phyloP scores from a whole-genome alignment of 495 filamentous ascomycete genomes.

The Podospora pseudopauciseta region DNA sequence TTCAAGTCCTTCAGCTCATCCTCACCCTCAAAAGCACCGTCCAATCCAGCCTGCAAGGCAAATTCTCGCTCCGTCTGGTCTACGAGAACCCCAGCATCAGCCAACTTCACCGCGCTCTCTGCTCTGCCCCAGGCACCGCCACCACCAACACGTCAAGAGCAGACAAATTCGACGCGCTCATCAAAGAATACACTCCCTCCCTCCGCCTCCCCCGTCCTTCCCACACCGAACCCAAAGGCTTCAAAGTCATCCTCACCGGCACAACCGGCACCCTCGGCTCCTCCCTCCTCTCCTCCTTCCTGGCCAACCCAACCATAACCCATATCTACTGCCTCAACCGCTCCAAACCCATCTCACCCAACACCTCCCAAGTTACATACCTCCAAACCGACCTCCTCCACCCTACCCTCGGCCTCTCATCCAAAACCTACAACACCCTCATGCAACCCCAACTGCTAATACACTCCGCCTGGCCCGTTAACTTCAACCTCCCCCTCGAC shows the following conservation, averaged over 20 bases:
- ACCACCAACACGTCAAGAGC: background rate
- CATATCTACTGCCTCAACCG: conserved; percentile 51
- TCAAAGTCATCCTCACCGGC: conserved; percentile 45
- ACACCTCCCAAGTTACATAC: conserved; percentile 8
- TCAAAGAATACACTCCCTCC: background rate
- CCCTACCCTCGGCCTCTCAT: conserved; percentile 14
- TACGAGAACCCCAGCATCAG: conserved; percentile 13
- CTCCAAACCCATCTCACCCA: conserved; percentile 6
- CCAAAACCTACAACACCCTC: conserved; percentile 18
- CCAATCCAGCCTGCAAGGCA: background rate
- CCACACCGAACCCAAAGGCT: background rate
- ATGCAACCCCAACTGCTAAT: conserved; percentile 32
- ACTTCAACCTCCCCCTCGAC: conserved; percentile 42
- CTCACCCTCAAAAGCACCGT: background rate
- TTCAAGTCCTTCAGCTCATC: conserved; percentile 8
- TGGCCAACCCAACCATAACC: conserved; percentile 22
- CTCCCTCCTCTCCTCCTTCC: conserved; percentile 39
- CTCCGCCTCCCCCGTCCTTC: background rate
- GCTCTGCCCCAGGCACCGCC: too few relatives aligned
- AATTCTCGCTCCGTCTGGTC: background rate
- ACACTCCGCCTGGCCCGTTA: conserved; percentile 46
- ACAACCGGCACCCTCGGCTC: conserved; percentile 49
- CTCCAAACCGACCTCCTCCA: conserved; percentile 3
- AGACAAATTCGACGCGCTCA: conserved; percentile 8
- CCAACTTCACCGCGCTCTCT: too few relatives aligned